Conservation (phyloP, 805 yeast species). For the Metschnikowia picachoensis region DNA sequence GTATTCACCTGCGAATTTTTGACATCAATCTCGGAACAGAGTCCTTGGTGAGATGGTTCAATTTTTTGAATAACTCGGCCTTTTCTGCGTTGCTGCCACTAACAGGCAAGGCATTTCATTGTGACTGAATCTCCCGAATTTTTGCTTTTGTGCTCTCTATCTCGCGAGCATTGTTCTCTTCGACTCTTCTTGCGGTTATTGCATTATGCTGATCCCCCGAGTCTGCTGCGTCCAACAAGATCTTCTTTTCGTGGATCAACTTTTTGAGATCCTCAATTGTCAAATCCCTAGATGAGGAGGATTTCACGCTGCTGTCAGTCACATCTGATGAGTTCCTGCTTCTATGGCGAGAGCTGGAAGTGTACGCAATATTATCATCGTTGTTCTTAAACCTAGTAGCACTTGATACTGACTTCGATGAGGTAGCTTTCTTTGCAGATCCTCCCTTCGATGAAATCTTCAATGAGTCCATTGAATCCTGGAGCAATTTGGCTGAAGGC, state of each 20-base stretch:
- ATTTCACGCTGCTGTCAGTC: constrained; percentile 16
- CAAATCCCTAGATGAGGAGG: constrained; percentile 31
- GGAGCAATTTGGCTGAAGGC: constrained; percentile 72
- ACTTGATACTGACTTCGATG: constrained; percentile 23
- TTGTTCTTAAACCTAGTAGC: constrained; percentile 61
- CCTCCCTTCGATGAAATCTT: constrained; percentile 57
- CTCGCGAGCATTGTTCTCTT: constrained; percentile 44
- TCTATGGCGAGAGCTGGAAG: constrained; percentile 62
- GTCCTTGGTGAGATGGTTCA: constrained; percentile 58
- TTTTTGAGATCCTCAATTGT: constrained; percentile 57
- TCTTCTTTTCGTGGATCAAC: constrained; percentile 65
- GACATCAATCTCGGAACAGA: constrained; percentile 68
- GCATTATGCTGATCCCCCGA: constrained; percentile 53
- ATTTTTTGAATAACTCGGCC: constrained; percentile 49
- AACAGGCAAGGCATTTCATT: constrained; percentile 24
- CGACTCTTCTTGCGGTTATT: constrained; percentile 30
- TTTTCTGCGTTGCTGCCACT: constrained; percentile 43
- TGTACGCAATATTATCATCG: constrained; percentile 65
- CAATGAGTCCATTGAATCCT: constrained; percentile 65
- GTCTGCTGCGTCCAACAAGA: constrained; percentile 66
- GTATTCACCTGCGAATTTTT: constrained; percentile 62
- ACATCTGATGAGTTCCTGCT: constrained; percentile 26
- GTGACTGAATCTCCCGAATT: constrained; percentile 47
- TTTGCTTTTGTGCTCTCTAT: constrained; percentile 63
- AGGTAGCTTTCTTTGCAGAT: constrained; percentile 17